These are phyloP conservation scores for Geotrichum citri-aurantii DNA, from an alignment of 1,139 yeast genomes.

Conservation along the genomic window DNA sequence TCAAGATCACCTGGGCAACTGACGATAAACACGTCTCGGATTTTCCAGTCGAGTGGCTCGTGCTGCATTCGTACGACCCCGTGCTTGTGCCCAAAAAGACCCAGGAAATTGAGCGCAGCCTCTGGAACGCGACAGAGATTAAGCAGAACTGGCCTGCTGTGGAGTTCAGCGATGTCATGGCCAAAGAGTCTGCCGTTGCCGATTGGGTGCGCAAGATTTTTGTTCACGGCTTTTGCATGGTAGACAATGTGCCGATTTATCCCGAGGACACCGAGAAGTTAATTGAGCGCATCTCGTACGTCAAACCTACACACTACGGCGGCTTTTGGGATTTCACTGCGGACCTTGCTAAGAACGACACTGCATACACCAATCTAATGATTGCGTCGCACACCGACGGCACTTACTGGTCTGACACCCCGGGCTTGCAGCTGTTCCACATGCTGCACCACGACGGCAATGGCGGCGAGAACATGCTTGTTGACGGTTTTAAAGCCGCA, in stretches of 20 bases:
- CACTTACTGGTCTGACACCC: constrained; percentile 73
- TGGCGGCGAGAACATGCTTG: constrained; percentile 71
- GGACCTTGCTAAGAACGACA: constrained; percentile 63
- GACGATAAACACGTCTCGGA: constrained; percentile 46
- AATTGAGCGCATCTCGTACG: constrained; percentile 56
- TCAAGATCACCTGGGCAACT: constrained; percentile 40
- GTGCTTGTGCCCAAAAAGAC: constrained; percentile 38
- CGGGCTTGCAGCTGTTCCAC: constrained; percentile 70
- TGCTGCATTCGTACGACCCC: constrained; percentile 56
- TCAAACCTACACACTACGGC: constrained; percentile 71
- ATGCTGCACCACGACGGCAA: constrained; percentile 58
- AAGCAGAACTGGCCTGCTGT: constrained; percentile 47
- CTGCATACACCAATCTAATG: constrained; percentile 69
- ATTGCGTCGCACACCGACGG: constrained; percentile 71
- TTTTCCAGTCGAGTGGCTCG: constrained; percentile 50
- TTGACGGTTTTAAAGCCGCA: constrained; percentile 66
- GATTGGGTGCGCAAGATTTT: constrained; percentile 59
- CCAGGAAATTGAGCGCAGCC: constrained; percentile 27
- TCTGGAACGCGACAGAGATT: constrained; percentile 51
- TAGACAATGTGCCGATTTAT: constrained; percentile 56
- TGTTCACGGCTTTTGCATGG: constrained; percentile 58
- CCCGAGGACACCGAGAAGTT: constrained; percentile 59
- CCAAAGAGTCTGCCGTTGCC: constrained; percentile 44
- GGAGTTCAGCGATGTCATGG: constrained; percentile 46
- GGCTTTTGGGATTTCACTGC: constrained; percentile 81